phyloP scores from a whole-genome alignment of 75 land plant species.

The Sequoiadendron giganteum region DNA sequence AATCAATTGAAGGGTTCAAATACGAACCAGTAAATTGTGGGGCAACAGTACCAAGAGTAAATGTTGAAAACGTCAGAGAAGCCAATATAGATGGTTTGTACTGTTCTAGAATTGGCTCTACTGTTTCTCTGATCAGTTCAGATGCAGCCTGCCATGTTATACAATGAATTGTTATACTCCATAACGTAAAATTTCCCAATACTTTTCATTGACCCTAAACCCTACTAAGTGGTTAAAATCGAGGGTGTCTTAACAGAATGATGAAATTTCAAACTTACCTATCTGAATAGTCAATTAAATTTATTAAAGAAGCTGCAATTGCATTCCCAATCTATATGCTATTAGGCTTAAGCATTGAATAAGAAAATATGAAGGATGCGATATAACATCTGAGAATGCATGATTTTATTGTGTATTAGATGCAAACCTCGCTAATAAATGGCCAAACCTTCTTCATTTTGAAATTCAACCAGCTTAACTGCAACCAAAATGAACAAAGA shows the following conservation, averaged over 20 bases:
- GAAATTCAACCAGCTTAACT: constrained; percentile 79
- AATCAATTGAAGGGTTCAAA: neutral
- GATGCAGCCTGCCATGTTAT: constrained; percentile 76
- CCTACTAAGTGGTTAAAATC: neutral
- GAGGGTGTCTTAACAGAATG: neutral
- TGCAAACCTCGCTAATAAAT: constrained; percentile 69
- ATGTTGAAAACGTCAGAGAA: constrained; percentile 76
- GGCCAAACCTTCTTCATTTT: constrained; percentile 86
- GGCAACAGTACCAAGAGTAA: constrained; percentile 93
- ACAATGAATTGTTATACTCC: neutral
- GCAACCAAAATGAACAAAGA: constrained; percentile 23
- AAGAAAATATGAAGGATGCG: neutral
- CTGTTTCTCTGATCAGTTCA: constrained; percentile 49
- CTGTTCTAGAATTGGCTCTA: constrained; percentile 81
- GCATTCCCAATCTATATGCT: neutral
- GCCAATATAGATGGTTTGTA: constrained; percentile 66
- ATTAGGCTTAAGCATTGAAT: neutral
- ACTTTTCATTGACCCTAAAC: neutral
- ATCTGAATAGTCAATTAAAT: neutral
- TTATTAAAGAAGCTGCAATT: neutral
- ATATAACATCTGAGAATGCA: neutral
- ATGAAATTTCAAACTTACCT: neutral
- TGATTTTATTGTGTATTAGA: neutral
- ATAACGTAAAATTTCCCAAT: constrained; percentile 1
- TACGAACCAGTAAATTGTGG: constrained; percentile 85